A percentile compares a stretch with the other conserved stretches of the same genome.
phyloP scores from a whole-genome alignment of 176 grass and related monocot genomes.

The Luzula sylvatica region DNA sequence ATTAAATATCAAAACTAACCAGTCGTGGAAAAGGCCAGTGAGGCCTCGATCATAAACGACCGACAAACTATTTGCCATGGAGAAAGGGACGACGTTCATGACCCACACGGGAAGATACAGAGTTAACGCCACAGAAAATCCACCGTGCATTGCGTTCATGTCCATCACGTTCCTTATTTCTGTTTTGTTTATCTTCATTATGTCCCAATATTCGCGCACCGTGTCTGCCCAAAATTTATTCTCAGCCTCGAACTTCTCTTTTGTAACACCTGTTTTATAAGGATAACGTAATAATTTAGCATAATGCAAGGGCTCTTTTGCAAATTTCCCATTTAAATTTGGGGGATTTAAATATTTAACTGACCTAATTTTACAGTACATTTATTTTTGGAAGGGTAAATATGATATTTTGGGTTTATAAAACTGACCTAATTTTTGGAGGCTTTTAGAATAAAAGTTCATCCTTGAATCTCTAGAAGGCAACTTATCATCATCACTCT shows the following conservation, averaged over 20 bases:
- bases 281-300: too few relatives aligned
- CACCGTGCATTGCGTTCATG: conserved; percentile 89
- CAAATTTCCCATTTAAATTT: too few relatives aligned
- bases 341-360: too few relatives aligned
- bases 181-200: conserved; percentile 45
- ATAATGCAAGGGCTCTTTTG: too few relatives aligned
- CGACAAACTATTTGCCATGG: conserved; percentile 49
- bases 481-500: conserved; percentile 42
- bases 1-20: conserved; percentile 44
- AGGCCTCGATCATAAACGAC: conserved; percentile 80
- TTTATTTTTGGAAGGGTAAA: background rate
- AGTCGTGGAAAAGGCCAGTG: conserved; percentile 82
- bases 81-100: conserved; percentile 88
- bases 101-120: conserved; percentile 55
- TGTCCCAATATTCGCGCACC: conserved; percentile 64
- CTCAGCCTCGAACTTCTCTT: conserved; percentile 46
- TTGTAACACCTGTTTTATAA: conserved; percentile 44
- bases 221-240: conserved; percentile 72
- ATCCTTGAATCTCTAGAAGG: conserved; percentile 57
- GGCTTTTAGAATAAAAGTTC: conserved; percentile 72
- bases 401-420: background rate
- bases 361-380: too few relatives aligned
- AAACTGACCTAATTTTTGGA: conserved; percentile 77
- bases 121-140: conserved; percentile 74
- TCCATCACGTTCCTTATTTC: conserved; percentile 88